These are phyloP conservation scores for Hymenoscyphus albidus DNA, from an alignment of 2,329 filamentous ascomycete species.

Conservation along the genomic window DNA sequence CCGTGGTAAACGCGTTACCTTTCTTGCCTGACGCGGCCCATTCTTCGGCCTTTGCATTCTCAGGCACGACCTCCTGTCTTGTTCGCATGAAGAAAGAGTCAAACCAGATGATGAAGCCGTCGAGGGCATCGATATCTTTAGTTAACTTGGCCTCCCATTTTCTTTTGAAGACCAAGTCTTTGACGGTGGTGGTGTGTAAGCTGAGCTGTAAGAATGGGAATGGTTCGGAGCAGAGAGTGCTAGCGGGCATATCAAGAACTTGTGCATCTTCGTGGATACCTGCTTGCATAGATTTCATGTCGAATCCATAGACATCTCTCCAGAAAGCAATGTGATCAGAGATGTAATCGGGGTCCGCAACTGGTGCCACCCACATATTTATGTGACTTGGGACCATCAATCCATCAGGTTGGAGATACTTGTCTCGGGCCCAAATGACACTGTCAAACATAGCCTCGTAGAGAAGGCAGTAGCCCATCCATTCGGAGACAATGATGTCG, in stretches of 20 bases:
- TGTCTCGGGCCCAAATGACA: constrained; percentile 82
- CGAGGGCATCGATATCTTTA: constrained; percentile 63
- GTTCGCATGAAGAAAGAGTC: constrained; percentile 83
- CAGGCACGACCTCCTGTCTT: constrained; percentile 44
- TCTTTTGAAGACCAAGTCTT: constrained; percentile 73
- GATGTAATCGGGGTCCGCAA: constrained; percentile 73
- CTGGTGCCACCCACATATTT: constrained; percentile 76
- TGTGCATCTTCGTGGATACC: constrained; percentile 79
- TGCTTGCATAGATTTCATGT: constrained; percentile 86
- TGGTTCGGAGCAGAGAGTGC: constrained; percentile 55
- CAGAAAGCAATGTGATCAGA: constrained; percentile 79
- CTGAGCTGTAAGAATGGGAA: constrained; percentile 71
- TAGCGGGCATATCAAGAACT: constrained; percentile 64
- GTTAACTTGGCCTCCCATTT: constrained; percentile 61
- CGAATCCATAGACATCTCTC: constrained; percentile 90
- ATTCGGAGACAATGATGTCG: constrained; percentile 93
- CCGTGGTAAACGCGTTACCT: constrained; percentile 83
- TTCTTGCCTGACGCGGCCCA: constrained; percentile 56
- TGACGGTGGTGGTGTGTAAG: constrained; percentile 65
- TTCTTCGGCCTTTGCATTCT: constrained; percentile 54
- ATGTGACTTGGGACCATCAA: constrained; percentile 84
- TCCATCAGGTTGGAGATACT: constrained; percentile 74
- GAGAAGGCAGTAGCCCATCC: constrained; percentile 94
- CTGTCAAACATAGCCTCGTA: constrained; percentile 97
- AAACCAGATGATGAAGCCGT: constrained; percentile 90